phyloP scores from a whole-genome alignment of 192 early-diverging fungal species.

The Neocallimastix lanati region DNA sequence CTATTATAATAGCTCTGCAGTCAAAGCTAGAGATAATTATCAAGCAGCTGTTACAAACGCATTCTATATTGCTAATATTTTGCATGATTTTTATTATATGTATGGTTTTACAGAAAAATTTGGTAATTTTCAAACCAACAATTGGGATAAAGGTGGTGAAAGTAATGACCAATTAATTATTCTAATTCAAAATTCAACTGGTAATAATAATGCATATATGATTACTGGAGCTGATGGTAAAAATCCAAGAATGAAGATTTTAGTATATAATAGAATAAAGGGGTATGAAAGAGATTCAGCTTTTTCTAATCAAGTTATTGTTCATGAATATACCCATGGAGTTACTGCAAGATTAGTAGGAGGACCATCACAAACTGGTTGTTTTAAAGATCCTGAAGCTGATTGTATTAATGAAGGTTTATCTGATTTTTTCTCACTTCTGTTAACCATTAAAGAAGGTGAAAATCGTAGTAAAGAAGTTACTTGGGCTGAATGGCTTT shows the following conservation, averaged over 20 bases:
- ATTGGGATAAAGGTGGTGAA: constrained; percentile 54
- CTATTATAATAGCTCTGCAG: not conserved
- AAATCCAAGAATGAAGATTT: not conserved
- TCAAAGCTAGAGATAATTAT: not conserved
- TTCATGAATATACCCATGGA: constrained; percentile 89
- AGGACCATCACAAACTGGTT: constrained; percentile 28
- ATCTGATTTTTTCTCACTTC: constrained; percentile 69
- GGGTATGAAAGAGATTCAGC: not conserved
- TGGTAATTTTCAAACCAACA: constrained; percentile 88
- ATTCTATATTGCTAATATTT: not conserved
- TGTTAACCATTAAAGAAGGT: not conserved
- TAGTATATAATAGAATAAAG: not conserved
- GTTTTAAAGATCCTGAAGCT: constrained; percentile 21
- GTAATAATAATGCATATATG: constrained; percentile 48
- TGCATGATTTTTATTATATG: not conserved
- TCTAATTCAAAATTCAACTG: constrained; percentile 79
- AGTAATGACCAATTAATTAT: constrained; percentile 76
- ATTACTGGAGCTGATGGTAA: not conserved
- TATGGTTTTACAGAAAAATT: constrained; percentile 69
- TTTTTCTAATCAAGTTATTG: constrained; percentile 3
- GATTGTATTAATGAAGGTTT: constrained; percentile 80
- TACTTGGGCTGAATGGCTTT: not conserved
- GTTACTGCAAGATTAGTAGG: constrained; percentile 81
- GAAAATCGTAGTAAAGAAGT: not conserved
- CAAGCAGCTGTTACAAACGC: not conserved